Evolutionary conservation across 2,329 filamentous ascomycete species (phyloP).

Genomic region (Fusarium sp.): DNA sequence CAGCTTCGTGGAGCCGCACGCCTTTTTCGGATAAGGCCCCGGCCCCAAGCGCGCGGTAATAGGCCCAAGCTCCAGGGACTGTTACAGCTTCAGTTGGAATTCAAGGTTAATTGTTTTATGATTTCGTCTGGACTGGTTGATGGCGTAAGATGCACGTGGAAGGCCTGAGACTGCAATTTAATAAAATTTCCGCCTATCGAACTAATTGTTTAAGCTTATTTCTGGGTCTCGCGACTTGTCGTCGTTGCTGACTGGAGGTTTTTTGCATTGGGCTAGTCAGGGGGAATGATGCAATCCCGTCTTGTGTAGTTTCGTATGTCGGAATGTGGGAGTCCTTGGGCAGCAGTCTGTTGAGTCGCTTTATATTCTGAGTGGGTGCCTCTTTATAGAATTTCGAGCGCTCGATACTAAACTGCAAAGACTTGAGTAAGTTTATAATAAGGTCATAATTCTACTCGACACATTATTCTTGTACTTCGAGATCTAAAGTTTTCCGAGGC

Average conservation of each 20-base stretch:
- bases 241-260: fast-evolving
- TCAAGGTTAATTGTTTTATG: not conserved
- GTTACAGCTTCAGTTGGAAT: slow-evolving; percentile 7
- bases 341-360: not conserved
- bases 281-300: fast-evolving
- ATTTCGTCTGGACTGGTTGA: not conserved
- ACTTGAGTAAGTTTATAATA: fast-evolving
- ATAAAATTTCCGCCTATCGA: not conserved
- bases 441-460: not conserved
- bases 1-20: slow-evolving; percentile 29
- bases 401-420: not conserved
- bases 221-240: not conserved
- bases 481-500: fast-evolving
- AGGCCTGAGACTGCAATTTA: not conserved
- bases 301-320: not conserved
- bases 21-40: slow-evolving; percentile 29
- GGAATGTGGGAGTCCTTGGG: not conserved
- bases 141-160: not conserved
- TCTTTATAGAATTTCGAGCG: not conserved
- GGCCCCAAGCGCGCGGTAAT: slow-evolving; percentile 28
- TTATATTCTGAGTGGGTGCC: not conserved
- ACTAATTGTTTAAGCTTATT: slow-evolving; percentile 6
- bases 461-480: no score
- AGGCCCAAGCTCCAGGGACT: not conserved
- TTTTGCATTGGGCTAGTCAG: not conserved